Conservation (phyloP, 805 yeast genomes). For the Huiozyma naganishii region DNA sequence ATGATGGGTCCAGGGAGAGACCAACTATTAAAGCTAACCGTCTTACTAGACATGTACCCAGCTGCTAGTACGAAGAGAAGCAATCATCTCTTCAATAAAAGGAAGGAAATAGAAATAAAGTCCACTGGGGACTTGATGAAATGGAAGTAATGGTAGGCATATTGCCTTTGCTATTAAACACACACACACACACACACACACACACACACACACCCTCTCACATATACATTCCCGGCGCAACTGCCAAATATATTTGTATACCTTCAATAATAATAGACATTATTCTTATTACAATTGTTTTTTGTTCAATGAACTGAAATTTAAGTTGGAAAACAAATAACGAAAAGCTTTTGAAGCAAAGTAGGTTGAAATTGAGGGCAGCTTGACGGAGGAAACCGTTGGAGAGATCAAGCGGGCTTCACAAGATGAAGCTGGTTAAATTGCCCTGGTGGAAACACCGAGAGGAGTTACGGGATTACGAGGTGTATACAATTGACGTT, state of each 20-base stretch:
- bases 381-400: no score
- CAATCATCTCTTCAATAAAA: constrained; percentile 7
- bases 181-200: not conserved
- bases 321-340: no score
- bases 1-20: constrained; percentile 13
- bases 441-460: constrained; percentile 63
- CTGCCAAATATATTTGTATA: no score
- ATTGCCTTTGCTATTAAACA: no score
- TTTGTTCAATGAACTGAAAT: no score
- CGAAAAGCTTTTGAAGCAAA: not conserved
- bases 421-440: constrained; percentile 48
- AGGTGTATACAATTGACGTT: constrained; percentile 74
- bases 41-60: constrained; percentile 2
- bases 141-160: constrained; percentile 7
- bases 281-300: no score
- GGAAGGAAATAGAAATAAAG: constrained; percentile 12
- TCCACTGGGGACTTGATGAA: constrained; percentile 17
- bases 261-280: no score
- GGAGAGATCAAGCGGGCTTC: no score
- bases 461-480: constrained; percentile 74
- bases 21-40: constrained; percentile 10
- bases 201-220: not conserved
- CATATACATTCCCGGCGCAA: not conserved
- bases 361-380: not conserved
- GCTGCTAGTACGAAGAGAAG: constrained; percentile 1